Conservation (phyloP, 805 yeast species). For the Saturnispora sekii region DNA sequence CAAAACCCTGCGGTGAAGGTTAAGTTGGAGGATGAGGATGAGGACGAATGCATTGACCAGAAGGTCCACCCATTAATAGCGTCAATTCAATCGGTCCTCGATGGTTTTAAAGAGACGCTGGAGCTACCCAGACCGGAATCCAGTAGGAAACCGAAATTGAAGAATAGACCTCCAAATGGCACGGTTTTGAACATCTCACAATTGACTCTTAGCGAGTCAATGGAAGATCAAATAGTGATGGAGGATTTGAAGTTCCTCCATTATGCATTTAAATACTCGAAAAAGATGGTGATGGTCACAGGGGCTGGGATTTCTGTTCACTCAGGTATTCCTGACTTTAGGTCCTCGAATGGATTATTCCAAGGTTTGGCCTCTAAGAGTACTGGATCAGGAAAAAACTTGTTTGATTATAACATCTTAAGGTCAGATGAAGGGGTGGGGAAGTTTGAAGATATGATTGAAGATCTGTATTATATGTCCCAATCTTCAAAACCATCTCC, state of each 20-base stretch:
- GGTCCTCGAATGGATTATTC: slow-evolving; percentile 74
- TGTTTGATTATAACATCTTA: slow-evolving; percentile 75
- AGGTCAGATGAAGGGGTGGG: slow-evolving; percentile 49
- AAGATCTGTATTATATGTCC: slow-evolving; percentile 47
- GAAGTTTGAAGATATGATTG: slow-evolving; percentile 68
- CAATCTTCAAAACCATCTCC: slow-evolving; percentile 54
- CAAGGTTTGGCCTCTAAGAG: slow-evolving; percentile 35
- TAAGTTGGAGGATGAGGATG: not conserved
- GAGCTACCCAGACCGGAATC: slow-evolving; percentile 12
- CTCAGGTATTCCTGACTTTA: slow-evolving; percentile 74
- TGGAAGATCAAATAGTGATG: slow-evolving; percentile 28
- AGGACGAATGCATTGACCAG: not conserved
- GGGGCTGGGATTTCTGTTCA: slow-evolving; percentile 92
- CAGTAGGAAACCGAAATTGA: slow-evolving; percentile 35
- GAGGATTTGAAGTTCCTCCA: slow-evolving; percentile 40
- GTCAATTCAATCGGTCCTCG: slow-evolving; percentile 2
- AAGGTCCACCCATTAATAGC: not conserved
- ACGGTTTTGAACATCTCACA: slow-evolving; percentile 32
- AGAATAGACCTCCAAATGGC: slow-evolving; percentile 37
- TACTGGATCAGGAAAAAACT: slow-evolving; percentile 40
- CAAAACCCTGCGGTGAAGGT: too few species aligned
- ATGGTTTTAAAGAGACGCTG: slow-evolving; percentile 4
- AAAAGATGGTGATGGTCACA: slow-evolving; percentile 52
- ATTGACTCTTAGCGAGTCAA: slow-evolving; percentile 19
- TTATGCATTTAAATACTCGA: slow-evolving; percentile 45